Conservation (phyloP, 495 filamentous ascomycete species). For the Baudoinia panamericana region DNA sequence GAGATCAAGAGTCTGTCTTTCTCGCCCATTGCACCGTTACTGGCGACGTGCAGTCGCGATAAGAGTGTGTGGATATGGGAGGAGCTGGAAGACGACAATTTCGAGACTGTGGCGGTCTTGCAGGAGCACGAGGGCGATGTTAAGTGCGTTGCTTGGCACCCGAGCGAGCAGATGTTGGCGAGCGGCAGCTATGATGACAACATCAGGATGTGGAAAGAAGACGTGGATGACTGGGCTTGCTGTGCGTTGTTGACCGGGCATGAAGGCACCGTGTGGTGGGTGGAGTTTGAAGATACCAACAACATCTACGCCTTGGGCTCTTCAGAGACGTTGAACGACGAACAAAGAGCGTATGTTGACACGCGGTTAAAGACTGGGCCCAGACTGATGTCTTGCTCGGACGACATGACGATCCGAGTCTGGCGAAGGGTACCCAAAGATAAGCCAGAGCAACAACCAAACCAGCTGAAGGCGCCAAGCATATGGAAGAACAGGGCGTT, state of each 20-base stretch:
- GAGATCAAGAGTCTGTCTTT: slow-evolving; percentile 83
- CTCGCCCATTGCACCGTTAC: slow-evolving; percentile 54
- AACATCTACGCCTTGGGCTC: slow-evolving; percentile 27
- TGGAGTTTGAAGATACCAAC: slow-evolving; percentile 57
- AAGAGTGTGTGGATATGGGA: slow-evolving; percentile 99
- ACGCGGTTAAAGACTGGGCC: slow-evolving; percentile 41
- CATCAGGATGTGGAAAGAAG: slow-evolving; percentile 76
- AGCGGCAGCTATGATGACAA: slow-evolving; percentile 87
- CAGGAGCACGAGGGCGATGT: slow-evolving; percentile 91
- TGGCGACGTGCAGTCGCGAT: slow-evolving; percentile 83
- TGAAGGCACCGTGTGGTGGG: slow-evolving; percentile 69
- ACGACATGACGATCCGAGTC: slow-evolving; percentile 62
- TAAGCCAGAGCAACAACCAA: slow-evolving; percentile 30
- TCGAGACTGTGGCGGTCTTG: slow-evolving; percentile 88
- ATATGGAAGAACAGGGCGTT: slow-evolving; percentile 59
- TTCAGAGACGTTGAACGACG: slow-evolving; percentile 22
- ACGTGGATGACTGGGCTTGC: slow-evolving; percentile 84
- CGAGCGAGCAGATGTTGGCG: slow-evolving; percentile 63
- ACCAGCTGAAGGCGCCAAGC: slow-evolving; percentile 48
- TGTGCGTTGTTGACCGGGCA: slow-evolving; percentile 71
- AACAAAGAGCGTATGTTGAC: slow-evolving; percentile 30
- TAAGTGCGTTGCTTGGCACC: slow-evolving; percentile 85
- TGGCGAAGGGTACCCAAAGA: slow-evolving; percentile 57
- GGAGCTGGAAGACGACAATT: slow-evolving; percentile 84
- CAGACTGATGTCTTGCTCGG: slow-evolving; percentile 61